phyloP scores from a whole-genome alignment of 2,329 filamentous ascomycete species.

The Talaromyces sp. region DNA sequence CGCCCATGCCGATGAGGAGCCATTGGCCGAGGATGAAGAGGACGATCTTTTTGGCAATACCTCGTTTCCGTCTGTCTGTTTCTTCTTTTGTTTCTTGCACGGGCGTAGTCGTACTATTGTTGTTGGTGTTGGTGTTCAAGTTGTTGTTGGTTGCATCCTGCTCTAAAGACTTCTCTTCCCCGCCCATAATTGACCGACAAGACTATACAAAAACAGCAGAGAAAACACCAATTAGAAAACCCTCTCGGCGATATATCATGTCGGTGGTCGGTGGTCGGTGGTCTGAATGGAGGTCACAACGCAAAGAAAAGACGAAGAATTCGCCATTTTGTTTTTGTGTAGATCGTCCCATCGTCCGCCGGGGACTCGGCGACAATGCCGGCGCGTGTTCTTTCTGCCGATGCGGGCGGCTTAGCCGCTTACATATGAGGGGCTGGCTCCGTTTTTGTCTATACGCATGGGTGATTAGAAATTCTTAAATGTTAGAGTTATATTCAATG shows the following conservation, averaged over 20 bases:
- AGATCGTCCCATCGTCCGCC: not conserved
- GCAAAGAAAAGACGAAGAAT: not conserved
- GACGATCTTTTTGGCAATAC: conserved; percentile 15
- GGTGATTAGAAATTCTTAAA: too few relatives aligned
- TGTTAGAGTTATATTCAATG: too few relatives aligned
- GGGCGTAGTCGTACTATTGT: not conserved
- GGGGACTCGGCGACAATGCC: not conserved
- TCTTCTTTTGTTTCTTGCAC: not conserved
- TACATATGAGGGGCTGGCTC: too few relatives aligned
- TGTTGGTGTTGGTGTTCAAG: not conserved
- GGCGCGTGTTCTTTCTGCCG: not conserved
- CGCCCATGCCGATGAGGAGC: conserved; percentile 58
- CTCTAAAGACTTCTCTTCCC: not conserved
- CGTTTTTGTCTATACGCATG: too few relatives aligned
- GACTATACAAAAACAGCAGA: not conserved
- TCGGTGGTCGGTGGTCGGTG: too few relatives aligned
- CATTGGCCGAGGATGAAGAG: conserved; percentile 51
- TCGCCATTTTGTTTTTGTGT: not conserved
- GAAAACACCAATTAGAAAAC: not conserved
- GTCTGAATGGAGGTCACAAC: not conserved
- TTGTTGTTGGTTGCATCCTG: not conserved
- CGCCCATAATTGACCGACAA: not conserved
- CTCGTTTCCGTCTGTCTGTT: not conserved
- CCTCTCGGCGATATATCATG: not conserved
- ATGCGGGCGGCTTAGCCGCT: not conserved